phyloP scores from a whole-genome alignment of 2,329 filamentous ascomycete genomes.

The Neonectria sp. region DNA sequence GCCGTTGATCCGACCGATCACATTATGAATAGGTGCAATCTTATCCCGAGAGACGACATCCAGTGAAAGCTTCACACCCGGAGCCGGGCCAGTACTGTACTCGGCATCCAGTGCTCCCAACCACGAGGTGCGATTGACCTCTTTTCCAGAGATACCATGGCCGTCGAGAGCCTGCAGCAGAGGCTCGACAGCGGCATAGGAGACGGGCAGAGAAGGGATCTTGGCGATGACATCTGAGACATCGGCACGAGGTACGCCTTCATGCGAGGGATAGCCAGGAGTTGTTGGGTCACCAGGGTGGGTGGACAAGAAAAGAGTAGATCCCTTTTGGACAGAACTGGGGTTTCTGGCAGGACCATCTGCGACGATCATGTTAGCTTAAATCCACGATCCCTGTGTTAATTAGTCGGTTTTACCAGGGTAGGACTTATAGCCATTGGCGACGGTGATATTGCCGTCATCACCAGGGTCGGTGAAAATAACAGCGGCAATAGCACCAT shows the following conservation, averaged over 20 bases:
- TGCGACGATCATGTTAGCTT: conserved; percentile 4
- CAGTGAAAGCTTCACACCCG: conserved; percentile 74
- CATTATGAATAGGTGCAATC: conserved; percentile 81
- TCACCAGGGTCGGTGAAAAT: conserved; percentile 90
- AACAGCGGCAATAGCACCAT: conserved; percentile 85
- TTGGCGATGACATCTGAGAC: conserved; percentile 75
- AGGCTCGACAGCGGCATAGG: conserved; percentile 82
- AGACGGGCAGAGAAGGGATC: conserved; percentile 88
- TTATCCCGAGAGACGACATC: conserved; percentile 79
- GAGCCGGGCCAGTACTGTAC: conserved; percentile 61
- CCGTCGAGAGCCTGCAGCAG: conserved; percentile 85
- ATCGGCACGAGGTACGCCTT: conserved; percentile 77
- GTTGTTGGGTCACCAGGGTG: conserved; percentile 81
- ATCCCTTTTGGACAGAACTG: conserved; percentile 84
- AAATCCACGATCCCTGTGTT: conserved; percentile 44
- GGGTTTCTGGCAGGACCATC: conserved; percentile 82
- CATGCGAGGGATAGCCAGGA: conserved; percentile 84
- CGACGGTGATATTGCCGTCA: conserved; percentile 82
- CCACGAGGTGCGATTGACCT: conserved; percentile 74
- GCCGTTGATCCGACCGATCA: conserved; percentile 86
- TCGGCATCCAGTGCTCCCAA: conserved; percentile 65
- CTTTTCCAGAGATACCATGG: conserved; percentile 76
- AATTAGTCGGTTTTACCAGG: conserved; percentile 59
- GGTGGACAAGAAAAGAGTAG: conserved; percentile 78
- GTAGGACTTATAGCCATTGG: conserved; percentile 81